A percentile compares a stretch with the other conserved stretches of the same genome.
Conservation (phyloP, 768 basidiomycete species). For the Hemileccinum rubropunctum region DNA sequence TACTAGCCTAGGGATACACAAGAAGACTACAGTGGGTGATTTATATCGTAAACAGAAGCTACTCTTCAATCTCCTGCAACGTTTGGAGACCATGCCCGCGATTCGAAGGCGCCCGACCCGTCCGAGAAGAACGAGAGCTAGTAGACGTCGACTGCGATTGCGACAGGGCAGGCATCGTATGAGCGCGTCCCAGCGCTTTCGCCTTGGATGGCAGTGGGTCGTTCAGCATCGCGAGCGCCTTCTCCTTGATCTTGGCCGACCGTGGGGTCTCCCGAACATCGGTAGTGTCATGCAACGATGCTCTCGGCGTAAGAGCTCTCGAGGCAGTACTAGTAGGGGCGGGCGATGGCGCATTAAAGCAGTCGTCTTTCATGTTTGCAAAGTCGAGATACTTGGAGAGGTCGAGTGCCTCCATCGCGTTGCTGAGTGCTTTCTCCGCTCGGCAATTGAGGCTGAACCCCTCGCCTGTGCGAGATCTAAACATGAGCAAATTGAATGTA, state of each 20-base stretch:
- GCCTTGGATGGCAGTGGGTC: neutral
- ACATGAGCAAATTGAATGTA: neutral
- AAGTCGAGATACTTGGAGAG: slow-evolving; percentile 1
- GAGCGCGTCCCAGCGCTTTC: slow-evolving; percentile 10
- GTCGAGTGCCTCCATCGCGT: slow-evolving; percentile 3
- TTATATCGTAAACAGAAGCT: neutral
- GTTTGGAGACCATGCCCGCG: slow-evolving; percentile 1
- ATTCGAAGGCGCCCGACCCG: neutral
- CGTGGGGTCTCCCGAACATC: neutral
- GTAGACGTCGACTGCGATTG: neutral
- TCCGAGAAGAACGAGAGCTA: neutral
- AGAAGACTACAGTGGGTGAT: too few relatives aligned
- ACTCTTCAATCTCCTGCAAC: neutral
- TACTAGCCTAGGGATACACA: too few relatives aligned
- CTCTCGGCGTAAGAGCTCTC: neutral
- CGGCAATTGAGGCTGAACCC: neutral
- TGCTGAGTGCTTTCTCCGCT: slow-evolving; percentile 1
- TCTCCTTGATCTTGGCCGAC: neutral
- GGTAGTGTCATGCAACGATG: neutral
- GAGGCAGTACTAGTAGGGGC: neutral
- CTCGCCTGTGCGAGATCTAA: slow-evolving; percentile 7
- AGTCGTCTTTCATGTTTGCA: neutral
- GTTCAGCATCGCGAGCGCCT: slow-evolving; percentile 1
- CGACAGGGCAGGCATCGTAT: slow-evolving; percentile 16
- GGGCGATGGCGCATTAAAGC: neutral